Conservation (phyloP, 1,284 basidiomycete genomes). For the Ceratorhiza oryzae-sativae region DNA sequence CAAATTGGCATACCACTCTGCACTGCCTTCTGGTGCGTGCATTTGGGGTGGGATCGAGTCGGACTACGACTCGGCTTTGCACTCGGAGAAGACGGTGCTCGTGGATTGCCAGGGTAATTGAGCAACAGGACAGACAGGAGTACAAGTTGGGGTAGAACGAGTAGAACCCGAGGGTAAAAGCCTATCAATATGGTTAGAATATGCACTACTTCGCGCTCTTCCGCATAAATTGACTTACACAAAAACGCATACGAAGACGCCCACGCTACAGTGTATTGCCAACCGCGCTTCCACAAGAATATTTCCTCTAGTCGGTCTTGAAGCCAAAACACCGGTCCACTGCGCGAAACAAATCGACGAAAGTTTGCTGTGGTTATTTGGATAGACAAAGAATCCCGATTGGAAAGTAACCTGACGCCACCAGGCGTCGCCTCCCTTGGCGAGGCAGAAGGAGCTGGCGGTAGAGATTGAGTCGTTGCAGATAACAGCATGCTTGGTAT, state of each 20-base stretch:
- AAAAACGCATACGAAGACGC: constrained; percentile 71
- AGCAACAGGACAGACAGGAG: constrained; percentile 65
- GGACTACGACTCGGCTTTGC: constrained; percentile 6
- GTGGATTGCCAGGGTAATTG: constrained; percentile 52
- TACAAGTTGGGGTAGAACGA: constrained; percentile 67
- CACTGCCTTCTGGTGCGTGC: constrained; percentile 60
- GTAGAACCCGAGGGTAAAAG: constrained; percentile 67
- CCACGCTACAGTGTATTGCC: constrained; percentile 70
- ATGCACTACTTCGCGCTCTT: not conserved
- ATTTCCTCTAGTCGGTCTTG: constrained; percentile 79
- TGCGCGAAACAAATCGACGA: constrained; percentile 69
- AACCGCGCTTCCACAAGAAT: constrained; percentile 72
- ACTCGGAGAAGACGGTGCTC: constrained; percentile 11
- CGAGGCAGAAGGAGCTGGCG: constrained; percentile 18
- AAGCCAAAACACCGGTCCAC: constrained; percentile 77
- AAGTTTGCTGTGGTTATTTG: constrained; percentile 76
- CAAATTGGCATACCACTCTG: constrained; percentile 78
- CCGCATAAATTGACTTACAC: constrained; percentile 58
- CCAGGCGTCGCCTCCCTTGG: constrained; percentile 15
- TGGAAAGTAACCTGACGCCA: constrained; percentile 52
- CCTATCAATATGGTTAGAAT: constrained; percentile 53
- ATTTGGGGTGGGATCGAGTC: constrained; percentile 39
- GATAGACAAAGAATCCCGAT: constrained; percentile 70
- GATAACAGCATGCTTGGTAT: constrained; percentile 38
- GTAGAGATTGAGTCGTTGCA: constrained; percentile 37